A percentile compares a stretch with the other conserved stretches of the same genome.
Evolutionary conservation across 176 grass and related monocot genomes (phyloP).

Genomic region (Chrysopogon serrulatus): DNA sequence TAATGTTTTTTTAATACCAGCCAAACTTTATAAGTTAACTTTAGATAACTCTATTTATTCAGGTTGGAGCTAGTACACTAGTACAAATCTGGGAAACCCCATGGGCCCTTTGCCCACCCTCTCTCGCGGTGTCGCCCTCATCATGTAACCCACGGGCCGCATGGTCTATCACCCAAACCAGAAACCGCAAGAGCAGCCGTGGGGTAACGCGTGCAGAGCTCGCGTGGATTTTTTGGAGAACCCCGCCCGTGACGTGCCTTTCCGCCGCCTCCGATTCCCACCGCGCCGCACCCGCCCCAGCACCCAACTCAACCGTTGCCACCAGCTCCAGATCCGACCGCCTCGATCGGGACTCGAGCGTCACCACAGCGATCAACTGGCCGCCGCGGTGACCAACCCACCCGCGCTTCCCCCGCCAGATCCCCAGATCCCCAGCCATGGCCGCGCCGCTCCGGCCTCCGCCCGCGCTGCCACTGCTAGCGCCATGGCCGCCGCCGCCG

Average conservation of each 20-base stretch:
- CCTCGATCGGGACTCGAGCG: neutral
- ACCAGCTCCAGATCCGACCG: neutral
- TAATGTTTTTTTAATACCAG: too few relatives aligned
- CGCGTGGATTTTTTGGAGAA: neutral
- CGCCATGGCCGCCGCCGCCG: constrained; percentile 15
- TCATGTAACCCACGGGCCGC: too few relatives aligned
- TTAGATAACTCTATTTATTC: too few relatives aligned
- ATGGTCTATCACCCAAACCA: too few relatives aligned
- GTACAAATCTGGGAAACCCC: too few relatives aligned
- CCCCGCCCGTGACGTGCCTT: neutral
- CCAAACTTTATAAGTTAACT: too few relatives aligned
- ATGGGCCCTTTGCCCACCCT: too few relatives aligned
- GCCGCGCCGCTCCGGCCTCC: neutral
- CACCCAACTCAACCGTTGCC: neutral
- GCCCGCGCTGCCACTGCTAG: neutral
- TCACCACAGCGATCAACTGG: neutral
- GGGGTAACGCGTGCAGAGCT: neutral
- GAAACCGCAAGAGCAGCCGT: too few relatives aligned
- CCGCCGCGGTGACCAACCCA: neutral
- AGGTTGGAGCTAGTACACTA: too few relatives aligned
- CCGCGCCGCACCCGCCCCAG: neutral
- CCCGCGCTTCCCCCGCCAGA: neutral
- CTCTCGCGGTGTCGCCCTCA: too few relatives aligned
- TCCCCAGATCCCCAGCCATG: constrained; percentile 26
- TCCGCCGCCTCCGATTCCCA: neutral